These are phyloP conservation scores for Hygrophorus russula DNA, from an alignment of 768 basidiomycete genomes.

Conservation along the genomic window DNA sequence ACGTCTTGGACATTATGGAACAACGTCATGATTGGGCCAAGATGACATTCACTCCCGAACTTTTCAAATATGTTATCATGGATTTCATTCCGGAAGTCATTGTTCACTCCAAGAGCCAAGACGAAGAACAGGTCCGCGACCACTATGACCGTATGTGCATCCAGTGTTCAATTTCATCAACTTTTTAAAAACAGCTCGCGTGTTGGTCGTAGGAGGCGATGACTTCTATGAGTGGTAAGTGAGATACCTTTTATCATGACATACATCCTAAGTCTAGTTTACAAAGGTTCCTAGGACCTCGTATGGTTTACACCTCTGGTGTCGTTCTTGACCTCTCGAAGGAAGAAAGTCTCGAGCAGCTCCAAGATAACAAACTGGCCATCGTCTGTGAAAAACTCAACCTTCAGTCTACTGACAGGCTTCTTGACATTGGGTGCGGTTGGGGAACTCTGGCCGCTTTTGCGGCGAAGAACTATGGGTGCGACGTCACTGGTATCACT, in stretches of 20 bases:
- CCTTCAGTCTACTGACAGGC: constrained; percentile 73
- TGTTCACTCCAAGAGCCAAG: constrained; percentile 82
- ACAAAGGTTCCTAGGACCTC: constrained; percentile 80
- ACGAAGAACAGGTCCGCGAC: constrained; percentile 90
- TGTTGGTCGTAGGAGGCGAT: constrained; percentile 53
- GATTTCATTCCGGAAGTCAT: constrained; percentile 90
- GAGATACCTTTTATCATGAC: not conserved
- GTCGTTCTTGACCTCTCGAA: constrained; percentile 60
- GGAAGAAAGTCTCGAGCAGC: constrained; percentile 79
- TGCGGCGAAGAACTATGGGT: constrained; percentile 95
- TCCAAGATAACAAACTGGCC: constrained; percentile 97
- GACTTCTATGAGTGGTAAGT: constrained; percentile 87
- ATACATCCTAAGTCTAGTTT: not conserved
- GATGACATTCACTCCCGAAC: constrained; percentile 80
- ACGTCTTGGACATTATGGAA: constrained; percentile 89
- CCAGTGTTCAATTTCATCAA: constrained; percentile 5
- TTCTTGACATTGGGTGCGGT: constrained; percentile 84
- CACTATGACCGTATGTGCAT: constrained; percentile 77
- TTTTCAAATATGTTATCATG: constrained; percentile 90
- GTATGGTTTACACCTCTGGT: constrained; percentile 98
- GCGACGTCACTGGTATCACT: constrained; percentile 93
- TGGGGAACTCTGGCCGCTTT: constrained; percentile 96
- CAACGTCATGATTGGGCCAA: constrained; percentile 93
- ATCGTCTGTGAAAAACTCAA: constrained; percentile 92
- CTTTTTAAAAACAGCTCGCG: not conserved